A percentile compares a stretch with the other conserved stretches of the same genome.
Evolutionary conservation across 2,329 filamentous ascomycete species (phyloP).

Genomic region (Coniochaeta hoffmannii): DNA sequence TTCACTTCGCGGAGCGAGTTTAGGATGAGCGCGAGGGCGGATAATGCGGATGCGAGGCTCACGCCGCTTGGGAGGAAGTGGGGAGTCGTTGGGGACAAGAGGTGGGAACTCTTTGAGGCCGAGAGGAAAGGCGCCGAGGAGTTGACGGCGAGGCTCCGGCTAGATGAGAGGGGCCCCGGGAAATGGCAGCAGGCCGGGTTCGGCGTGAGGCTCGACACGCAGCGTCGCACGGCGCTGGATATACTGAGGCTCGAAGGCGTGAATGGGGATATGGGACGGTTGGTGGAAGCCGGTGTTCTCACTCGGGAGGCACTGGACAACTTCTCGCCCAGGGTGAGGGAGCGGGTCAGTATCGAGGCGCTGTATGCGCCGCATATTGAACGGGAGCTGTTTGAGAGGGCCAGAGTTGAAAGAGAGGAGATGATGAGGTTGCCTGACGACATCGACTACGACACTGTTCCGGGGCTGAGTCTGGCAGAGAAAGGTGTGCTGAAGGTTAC

Average conservation of each 20-base stretch:
- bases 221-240: conserved; percentile 67
- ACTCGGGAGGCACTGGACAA: conserved; percentile 39
- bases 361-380: conserved; percentile 81
- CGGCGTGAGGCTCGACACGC: conserved; percentile 56
- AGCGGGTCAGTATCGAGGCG: conserved; percentile 72
- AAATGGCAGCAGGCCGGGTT: conserved; percentile 68
- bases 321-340: conserved; percentile 52
- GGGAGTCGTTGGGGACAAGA: conserved; percentile 69
- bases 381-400: conserved; percentile 60
- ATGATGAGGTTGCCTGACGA: conserved; percentile 61
- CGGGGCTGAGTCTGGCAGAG: conserved; percentile 75
- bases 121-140: conserved; percentile 60
- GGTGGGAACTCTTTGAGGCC: conserved; percentile 65
- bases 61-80: conserved; percentile 69
- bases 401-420: conserved; percentile 70
- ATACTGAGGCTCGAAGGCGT: conserved; percentile 63
- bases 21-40: conserved; percentile 82
- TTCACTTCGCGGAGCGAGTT: conserved; percentile 96
- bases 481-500: conserved; percentile 61
- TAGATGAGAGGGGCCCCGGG: conserved; percentile 48
- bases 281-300: conserved; percentile 46
- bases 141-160: conserved; percentile 53
- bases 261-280: conserved; percentile 16
- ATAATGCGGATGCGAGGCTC: conserved; percentile 87
- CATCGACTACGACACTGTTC: conserved; percentile 67